Evolutionary conservation across 2,329 filamentous ascomycete genomes (phyloP), one percentile per base, ranked within the genome.

Genomic region (Arthroderma uncinatum): DNA sequence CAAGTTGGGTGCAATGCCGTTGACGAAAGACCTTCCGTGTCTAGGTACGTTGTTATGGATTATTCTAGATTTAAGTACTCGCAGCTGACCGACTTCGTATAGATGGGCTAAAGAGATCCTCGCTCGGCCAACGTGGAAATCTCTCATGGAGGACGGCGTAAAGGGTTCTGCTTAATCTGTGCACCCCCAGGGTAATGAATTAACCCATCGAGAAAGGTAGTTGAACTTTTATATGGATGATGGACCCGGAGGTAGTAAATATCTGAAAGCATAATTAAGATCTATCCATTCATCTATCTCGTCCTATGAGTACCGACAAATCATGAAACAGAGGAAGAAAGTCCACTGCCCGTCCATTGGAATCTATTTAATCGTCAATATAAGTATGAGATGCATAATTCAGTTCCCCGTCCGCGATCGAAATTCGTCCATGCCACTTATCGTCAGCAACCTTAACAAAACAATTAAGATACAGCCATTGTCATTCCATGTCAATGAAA

Each of bases 81-180:
- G 34, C 16, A 36, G 30, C 28, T 56, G 12, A 50, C 40, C 55
- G 19, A 48, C 30, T 23, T n/a, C 23, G 3, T n/a, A 25, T 54
- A 60, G 58, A 30, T 60, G 59, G 59, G 57, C 57, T 21, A 57
- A 58, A 7, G 54, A 56, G 42, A 28, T 60, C 14, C 30, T 37
- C 10, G 40, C 53, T 4, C 56, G 47, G 12, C 48, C 53, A 12
- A 34, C 53, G 4, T 60, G 57, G 56, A 47, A 60, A 47, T 54
- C 54, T 25, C 33, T 55, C 7, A 28, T 58, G 19, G 28, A 54
- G 9, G 50, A 52, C 12, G 58, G 42, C 2, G 12, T 57, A 6
- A 54, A 39, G n/a, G 25, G 47, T 9, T 54, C 58, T 25, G 44
- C 53, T 36, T 59, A 53, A 16, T 14, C 23, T 14, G 34, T 37